Conservation (phyloP, 352 stramenopile genomes). For the Phytophthora podocarpi region DNA sequence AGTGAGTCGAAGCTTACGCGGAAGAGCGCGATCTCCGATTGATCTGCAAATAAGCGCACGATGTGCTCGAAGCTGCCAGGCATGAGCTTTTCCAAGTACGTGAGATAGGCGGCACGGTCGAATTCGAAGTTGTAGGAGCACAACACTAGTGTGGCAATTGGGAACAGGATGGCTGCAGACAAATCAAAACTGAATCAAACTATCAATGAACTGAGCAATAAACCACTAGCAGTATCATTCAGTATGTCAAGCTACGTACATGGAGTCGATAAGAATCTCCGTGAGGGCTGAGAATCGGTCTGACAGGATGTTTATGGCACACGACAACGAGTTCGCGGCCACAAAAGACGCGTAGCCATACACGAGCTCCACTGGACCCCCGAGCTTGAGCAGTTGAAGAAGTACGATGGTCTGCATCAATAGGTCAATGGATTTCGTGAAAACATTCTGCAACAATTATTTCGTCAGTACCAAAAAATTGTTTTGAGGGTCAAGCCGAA, state of each 20-base stretch:
- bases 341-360: conserved; percentile 19
- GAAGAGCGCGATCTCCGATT: conserved; percentile 27
- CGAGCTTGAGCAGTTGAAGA: conserved; percentile 19
- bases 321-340: conserved; percentile 21
- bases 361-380: conserved; percentile 5
- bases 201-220: too few relatives aligned
- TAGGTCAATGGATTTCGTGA: too few relatives aligned
- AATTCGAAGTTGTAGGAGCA: conserved; percentile 33
- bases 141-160: conserved; percentile 26
- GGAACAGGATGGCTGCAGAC: conserved; percentile 29
- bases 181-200: conserved; percentile 30
- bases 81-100: conserved; percentile 18
- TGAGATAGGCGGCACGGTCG: conserved; percentile 15
- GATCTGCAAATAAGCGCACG: conserved; percentile 20
- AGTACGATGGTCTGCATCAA: too few relatives aligned
- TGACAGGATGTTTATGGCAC: conserved; percentile 19
- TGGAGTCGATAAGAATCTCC: conserved; percentile 29
- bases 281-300: conserved; percentile 16
- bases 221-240: too few relatives aligned
- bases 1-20: conserved; percentile 34
- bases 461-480: too few relatives aligned
- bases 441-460: too few relatives aligned
- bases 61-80: conserved; percentile 31
- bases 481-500: too few relatives aligned
- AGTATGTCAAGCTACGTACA: too few relatives aligned